Percentiles rank a stretch among this genome's conserved stretches.
phyloP scores from a whole-genome alignment of 768 basidiomycete genomes.

The Hericium coralloides region DNA sequence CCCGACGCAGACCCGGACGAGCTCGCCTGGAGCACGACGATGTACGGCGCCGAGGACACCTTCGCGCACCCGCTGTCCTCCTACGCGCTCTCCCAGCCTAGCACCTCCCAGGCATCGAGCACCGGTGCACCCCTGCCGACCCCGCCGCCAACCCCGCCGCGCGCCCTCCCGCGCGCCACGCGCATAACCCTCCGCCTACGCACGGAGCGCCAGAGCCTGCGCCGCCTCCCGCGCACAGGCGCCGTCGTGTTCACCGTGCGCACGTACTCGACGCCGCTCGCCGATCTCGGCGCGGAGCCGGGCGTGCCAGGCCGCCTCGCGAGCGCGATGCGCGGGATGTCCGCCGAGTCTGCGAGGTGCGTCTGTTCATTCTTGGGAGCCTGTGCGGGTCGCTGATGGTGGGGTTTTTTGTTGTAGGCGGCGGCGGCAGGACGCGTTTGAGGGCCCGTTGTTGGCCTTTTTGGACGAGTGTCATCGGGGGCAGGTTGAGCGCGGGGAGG shows the following conservation, averaged over 20 bases:
- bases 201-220: slow-evolving; percentile 51
- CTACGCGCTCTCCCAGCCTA: slow-evolving; percentile 11
- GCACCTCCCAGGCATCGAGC: not conserved
- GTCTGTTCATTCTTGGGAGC: slow-evolving; percentile 25
- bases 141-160: not conserved
- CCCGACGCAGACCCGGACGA: slow-evolving; percentile 49
- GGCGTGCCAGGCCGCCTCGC: slow-evolving; percentile 54
- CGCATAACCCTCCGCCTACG: slow-evolving; percentile 44
- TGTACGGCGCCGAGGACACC: slow-evolving; percentile 46
- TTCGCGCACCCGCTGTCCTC: slow-evolving; percentile 8
- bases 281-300: slow-evolving; percentile 38
- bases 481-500: slow-evolving; percentile 18
- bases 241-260: slow-evolving; percentile 60
- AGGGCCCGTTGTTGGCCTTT: slow-evolving; percentile 25
- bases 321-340: slow-evolving; percentile 51
- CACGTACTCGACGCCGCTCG: slow-evolving; percentile 46
- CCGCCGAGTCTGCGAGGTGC: slow-evolving; percentile 43
- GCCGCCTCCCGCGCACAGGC: slow-evolving; percentile 49
- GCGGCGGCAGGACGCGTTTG: slow-evolving; percentile 24
- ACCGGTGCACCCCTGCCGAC: not conserved
- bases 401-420: slow-evolving; percentile 20
- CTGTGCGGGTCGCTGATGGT: not conserved
- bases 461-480: slow-evolving; percentile 27
- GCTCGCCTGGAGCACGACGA: slow-evolving; percentile 52
- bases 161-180: not conserved